Evolutionary conservation across 495 filamentous ascomycete species (phyloP).

Genomic region (Podospora pseudopauciseta): DNA sequence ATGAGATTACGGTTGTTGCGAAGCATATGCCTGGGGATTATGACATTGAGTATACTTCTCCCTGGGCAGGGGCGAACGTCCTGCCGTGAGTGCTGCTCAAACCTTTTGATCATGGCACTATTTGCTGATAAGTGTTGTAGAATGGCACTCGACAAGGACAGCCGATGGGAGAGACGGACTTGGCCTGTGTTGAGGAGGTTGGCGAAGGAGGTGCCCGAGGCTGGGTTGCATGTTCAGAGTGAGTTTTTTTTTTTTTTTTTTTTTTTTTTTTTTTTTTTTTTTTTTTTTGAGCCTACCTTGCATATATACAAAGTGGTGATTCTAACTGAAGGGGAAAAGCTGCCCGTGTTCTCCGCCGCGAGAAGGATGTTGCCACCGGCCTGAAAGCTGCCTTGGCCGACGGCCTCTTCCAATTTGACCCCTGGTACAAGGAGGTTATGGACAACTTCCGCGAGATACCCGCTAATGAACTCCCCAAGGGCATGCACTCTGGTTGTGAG

Average conservation of each 20-base stretch:
- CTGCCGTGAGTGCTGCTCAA: conserved; percentile 59
- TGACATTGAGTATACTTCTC: conserved; percentile 92
- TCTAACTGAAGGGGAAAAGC: conserved; percentile 26
- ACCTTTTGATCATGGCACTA: not conserved
- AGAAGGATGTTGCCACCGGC: conserved; percentile 33
- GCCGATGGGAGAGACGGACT: conserved; percentile 61
- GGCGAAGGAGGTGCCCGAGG: conserved; percentile 70
- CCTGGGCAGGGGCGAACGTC: conserved; percentile 93
- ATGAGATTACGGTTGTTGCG: conserved; percentile 71
- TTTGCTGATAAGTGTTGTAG: not conserved
- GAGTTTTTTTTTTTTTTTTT: conserved; percentile 12
- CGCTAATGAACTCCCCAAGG: conserved; percentile 52
- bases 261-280: not conserved
- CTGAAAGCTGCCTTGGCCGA: conserved; percentile 37
- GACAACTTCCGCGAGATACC: conserved; percentile 62
- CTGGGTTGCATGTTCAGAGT: conserved; percentile 87
- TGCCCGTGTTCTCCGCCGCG: conserved; percentile 41
- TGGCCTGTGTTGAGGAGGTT: conserved; percentile 66
- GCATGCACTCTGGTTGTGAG: conserved; percentile 61
- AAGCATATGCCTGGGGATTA: conserved; percentile 99
- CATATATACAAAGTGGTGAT: not conserved
- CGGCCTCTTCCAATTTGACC: conserved; percentile 61
- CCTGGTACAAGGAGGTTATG: conserved; percentile 81
- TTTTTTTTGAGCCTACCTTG: no score
- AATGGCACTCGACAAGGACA: conserved; percentile 35